A percentile compares a stretch with the other conserved stretches of the same genome.
Evolutionary conservation across 768 basidiomycete genomes (phyloP).

Genomic region (Suillus hirtellus): DNA sequence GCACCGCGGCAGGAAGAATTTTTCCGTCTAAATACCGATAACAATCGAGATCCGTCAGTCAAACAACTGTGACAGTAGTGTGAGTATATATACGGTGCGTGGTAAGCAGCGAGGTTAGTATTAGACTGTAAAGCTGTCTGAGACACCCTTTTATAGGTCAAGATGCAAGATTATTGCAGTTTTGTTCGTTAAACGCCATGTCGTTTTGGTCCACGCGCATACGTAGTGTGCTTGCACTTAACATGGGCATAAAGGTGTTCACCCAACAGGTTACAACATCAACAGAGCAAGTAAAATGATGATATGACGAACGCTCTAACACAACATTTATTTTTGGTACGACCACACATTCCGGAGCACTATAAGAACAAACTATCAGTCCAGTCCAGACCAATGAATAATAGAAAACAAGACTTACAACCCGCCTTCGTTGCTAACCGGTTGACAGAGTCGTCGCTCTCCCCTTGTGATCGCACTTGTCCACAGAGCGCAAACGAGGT

Average conservation of each 20-base stretch:
- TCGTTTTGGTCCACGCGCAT: neutral
- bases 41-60: neutral
- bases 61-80: neutral
- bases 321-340: slow-evolving; percentile 77
- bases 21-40: neutral
- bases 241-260: neutral
- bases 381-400: neutral
- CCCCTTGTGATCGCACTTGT: slow-evolving; percentile 90
- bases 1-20: neutral
- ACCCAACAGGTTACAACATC: slow-evolving; percentile 8
- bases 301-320: slow-evolving; percentile 17
- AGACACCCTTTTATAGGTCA: neutral
- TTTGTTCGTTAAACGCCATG: neutral
- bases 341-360: slow-evolving; percentile 97
- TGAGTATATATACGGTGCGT: no score
- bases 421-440: slow-evolving; percentile 93
- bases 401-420: slow-evolving; percentile 56
- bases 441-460: slow-evolving; percentile 96
- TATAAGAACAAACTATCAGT: slow-evolving; percentile 33
- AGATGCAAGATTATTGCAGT: neutral
- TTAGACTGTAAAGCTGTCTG: neutral
- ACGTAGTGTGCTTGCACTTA: neutral
- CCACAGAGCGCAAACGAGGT: slow-evolving; percentile 96
- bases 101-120: neutral
- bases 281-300: slow-evolving; percentile 16